Conservation (phyloP, 2,329 filamentous ascomycete genomes). For the Aspergillaceae sp. region DNA sequence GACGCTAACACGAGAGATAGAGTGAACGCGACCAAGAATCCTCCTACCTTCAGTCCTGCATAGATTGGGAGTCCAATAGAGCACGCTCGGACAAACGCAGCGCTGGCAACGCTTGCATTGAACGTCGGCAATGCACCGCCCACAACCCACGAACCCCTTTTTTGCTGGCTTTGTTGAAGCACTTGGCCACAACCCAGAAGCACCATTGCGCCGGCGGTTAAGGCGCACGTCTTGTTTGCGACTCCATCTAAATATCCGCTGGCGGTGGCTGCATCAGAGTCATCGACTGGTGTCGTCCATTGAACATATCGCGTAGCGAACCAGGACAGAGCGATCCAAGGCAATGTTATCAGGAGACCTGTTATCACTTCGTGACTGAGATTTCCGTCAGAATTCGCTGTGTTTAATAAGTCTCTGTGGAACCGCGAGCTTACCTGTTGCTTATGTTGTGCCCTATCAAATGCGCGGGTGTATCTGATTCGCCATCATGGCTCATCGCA, state of each 20-base stretch:
- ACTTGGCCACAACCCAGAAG: conserved; percentile 22
- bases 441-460: conserved; percentile 2
- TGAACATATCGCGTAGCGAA: conserved; percentile 21
- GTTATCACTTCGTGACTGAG: conserved; percentile 41
- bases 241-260: conserved; percentile 12
- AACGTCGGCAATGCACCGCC: conserved; percentile 12
- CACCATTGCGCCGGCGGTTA: conserved; percentile 26
- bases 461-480: not conserved
- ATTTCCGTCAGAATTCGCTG: conserved; percentile 13
- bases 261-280: conserved; percentile 2
- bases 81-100: conserved; percentile 26
- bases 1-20: conserved; percentile 41
- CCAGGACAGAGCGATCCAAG: conserved; percentile 32
- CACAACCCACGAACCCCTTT: conserved; percentile 1
- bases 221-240: conserved; percentile 14
- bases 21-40: conserved; percentile 44
- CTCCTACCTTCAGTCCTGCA: conserved; percentile 47
- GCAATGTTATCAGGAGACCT: conserved; percentile 35
- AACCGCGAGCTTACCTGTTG: conserved; percentile 9
- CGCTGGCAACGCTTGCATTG: conserved; percentile 7
- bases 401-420: not conserved
- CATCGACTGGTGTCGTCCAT: conserved; percentile 5
- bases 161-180: conserved; percentile 9
- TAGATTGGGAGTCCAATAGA: conserved; percentile 48
- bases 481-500: not conserved